These are phyloP conservation scores for Myriosclerotinia curreyana DNA, from an alignment of 2,329 filamentous ascomycete genomes.

Conservation along the genomic window DNA sequence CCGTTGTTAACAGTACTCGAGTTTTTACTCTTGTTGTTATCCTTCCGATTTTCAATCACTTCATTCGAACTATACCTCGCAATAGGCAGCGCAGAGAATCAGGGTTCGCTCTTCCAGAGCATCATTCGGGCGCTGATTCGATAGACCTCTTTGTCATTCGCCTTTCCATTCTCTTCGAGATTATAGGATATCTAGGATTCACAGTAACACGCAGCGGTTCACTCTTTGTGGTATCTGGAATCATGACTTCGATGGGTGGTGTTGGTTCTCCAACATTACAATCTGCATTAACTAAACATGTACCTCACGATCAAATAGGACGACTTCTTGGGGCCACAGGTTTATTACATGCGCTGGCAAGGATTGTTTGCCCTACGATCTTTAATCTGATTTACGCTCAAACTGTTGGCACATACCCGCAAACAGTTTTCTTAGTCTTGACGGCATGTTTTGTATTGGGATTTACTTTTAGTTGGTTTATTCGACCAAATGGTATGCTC, in stretches of 20 bases:
- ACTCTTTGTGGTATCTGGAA: conserved; percentile 68
- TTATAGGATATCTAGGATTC: conserved; percentile 74
- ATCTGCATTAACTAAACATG: conserved; percentile 83
- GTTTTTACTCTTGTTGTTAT: conserved; percentile 72
- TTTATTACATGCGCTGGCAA: conserved; percentile 75
- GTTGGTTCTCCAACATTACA: conserved; percentile 84
- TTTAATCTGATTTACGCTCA: conserved; percentile 84
- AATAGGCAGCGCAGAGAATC: conserved; percentile 53
- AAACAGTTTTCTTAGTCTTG: conserved; percentile 79
- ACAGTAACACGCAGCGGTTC: conserved; percentile 58
- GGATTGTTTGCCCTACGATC: conserved; percentile 74
- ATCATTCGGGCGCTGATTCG: conserved; percentile 61
- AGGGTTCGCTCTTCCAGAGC: conserved; percentile 47
- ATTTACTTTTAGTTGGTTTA: conserved; percentile 64
- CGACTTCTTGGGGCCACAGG: conserved; percentile 87
- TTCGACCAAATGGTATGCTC: conserved; percentile 70
- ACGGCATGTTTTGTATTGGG: conserved; percentile 63
- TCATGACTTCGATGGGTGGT: conserved; percentile 74
- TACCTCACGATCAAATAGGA: conserved; percentile 76
- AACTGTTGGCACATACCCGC: conserved; percentile 74
- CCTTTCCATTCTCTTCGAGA: conserved; percentile 70
- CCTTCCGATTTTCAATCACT: conserved; percentile 72
- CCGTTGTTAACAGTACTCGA: conserved; percentile 69
- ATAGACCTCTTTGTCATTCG: conserved; percentile 79
- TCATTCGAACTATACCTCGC: conserved; percentile 55